These are phyloP conservation scores for Lenzites betulinus DNA, from an alignment of 768 basidiomycete genomes.

Conservation along the genomic window DNA sequence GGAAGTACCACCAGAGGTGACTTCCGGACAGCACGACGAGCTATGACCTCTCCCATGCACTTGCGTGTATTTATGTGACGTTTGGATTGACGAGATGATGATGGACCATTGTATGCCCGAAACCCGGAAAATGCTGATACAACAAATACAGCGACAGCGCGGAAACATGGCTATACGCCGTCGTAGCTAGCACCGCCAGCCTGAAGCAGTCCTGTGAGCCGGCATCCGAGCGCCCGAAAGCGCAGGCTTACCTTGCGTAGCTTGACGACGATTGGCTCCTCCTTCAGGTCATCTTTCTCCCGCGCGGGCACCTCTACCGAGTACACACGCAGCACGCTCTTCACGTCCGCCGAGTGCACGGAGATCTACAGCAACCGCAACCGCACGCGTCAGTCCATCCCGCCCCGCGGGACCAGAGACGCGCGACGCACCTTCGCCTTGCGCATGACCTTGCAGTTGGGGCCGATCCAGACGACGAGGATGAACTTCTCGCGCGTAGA, in stretches of 20 bases:
- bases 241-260: constrained; percentile 70
- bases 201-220: constrained; percentile 39
- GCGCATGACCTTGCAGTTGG: constrained; percentile 85
- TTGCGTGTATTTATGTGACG: background rate
- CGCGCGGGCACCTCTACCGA: constrained; percentile 89
- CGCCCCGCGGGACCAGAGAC: constrained; percentile 23
- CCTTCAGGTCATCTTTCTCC: constrained; percentile 81
- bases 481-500: constrained; percentile 88
- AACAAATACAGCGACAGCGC: constrained; percentile 12
- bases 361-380: constrained; percentile 62
- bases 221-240: constrained; percentile 7
- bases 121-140: constrained; percentile 11
- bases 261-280: constrained; percentile 80
- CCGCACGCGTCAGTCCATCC: background rate
- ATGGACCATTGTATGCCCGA: background rate
- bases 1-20: background rate
- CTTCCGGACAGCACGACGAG: constrained; percentile 1
- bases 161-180: constrained; percentile 56
- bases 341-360: constrained; percentile 89
- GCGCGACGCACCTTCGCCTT: constrained; percentile 73
- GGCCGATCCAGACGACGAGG: constrained; percentile 83
- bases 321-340: constrained; percentile 71
- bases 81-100: background rate
- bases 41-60: background rate
- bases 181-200: constrained; percentile 91